Evolutionary conservation across 2,329 filamentous ascomycete species (phyloP), one percentile per base, ranked within the genome.

Genomic region (Emergomyces pasteurianus): DNA sequence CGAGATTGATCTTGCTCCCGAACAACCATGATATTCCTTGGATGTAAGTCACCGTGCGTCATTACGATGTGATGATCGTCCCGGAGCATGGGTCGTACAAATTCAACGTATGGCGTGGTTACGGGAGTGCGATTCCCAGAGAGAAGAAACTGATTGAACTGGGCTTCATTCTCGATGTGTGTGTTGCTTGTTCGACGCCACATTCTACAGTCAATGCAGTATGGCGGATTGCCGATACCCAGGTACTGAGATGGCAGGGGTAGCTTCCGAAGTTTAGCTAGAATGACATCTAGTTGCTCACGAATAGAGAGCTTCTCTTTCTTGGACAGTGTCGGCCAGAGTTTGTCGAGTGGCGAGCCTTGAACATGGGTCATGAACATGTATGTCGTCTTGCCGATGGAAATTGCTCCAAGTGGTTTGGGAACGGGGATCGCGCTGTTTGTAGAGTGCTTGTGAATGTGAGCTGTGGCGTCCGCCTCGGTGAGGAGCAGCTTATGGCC

Each of bases 21-120:
- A 28, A 63, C 60, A 49, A 40, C 57, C 34, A 70, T 60, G 1
- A 68, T 65, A 55, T 70, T 70, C n/a, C 67, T 63, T 2, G 66
- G 64, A 46, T 66, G 64, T 18, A 70, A 59, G 58, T 69, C 67
- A 34, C 65, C 59, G 58, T 69, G 67, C 7, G 67, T 66, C 61
- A 69, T 63, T 14, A 66, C 55, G 59, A 67, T 63, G 14, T 40
- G 58, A 42, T 64, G 54, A 46, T 60, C 26, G 2, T 55, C 36
- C 2, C 52, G 52, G 8, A 63, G 42, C 60, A 58, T 62, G 8
- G 53, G 38, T 0, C 3, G 47, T 6, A 60, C 46, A 60, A 62
- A 59, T 21, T 60, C 40, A n/a, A 63, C 49, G 52, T 56, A 58
- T 2, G 47, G 23, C 16, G 50, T 40, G 47, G 38, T 61, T n/a